These are phyloP conservation scores for Oenanthe javanica DNA, from an alignment of 140 eudicot species.

Conservation along the genomic window DNA sequence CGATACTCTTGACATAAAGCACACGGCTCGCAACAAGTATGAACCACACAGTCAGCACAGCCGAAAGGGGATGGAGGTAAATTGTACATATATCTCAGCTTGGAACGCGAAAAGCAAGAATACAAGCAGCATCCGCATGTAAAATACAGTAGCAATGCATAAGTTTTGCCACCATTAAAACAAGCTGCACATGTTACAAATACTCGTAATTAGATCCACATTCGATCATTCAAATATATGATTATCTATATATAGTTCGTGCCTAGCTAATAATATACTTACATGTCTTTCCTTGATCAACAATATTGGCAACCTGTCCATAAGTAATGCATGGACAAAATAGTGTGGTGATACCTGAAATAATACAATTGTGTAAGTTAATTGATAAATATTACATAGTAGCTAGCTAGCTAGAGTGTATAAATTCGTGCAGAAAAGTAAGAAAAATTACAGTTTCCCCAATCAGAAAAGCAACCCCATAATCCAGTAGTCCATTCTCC, in stretches of 20 bases:
- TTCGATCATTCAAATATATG: background rate
- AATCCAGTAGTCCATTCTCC: background rate
- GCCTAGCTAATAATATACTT: too few species aligned
- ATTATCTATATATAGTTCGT: too few species aligned
- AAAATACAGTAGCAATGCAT: background rate
- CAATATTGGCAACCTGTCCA: constrained; percentile 44
- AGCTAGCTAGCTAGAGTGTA: too few species aligned
- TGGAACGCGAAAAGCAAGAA: constrained; percentile 10
- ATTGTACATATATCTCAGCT: constrained; percentile 19
- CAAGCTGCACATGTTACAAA: constrained; percentile 10
- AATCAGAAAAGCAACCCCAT: background rate
- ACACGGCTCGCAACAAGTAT: constrained; percentile 19
- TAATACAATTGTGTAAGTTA: too few species aligned
- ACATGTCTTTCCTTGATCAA: constrained; percentile 21
- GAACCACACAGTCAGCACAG: constrained; percentile 16
- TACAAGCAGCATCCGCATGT: constrained; percentile 15
- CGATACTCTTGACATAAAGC: constrained; percentile 33
- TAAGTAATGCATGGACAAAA: constrained; percentile 56
- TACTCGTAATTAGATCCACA: background rate
- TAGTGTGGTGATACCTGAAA: constrained; percentile 42
- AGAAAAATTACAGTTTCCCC: too few species aligned
- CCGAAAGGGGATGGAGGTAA: constrained; percentile 9
- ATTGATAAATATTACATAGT: too few species aligned
- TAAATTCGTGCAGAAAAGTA: too few species aligned
- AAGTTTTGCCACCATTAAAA: constrained; percentile 7